A percentile compares a stretch with the other conserved stretches of the same genome.
These are phyloP conservation scores for Tricholoma flavovirens DNA, from an alignment of 768 basidiomycete genomes.

Conservation along the genomic window DNA sequence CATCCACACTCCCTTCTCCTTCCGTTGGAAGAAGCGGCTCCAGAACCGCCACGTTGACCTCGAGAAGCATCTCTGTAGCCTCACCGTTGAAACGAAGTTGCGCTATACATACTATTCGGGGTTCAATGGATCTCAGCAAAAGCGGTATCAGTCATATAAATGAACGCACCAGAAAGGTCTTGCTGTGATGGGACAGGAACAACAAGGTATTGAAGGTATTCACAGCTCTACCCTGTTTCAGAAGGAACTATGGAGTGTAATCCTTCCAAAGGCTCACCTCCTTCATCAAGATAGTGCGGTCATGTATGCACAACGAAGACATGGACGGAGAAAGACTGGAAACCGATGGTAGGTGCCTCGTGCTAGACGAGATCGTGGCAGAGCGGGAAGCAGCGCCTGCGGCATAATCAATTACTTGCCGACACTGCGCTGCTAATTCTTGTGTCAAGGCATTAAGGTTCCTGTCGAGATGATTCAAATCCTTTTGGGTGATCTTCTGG, in stretches of 20 bases:
- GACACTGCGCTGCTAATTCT: constrained; percentile 56
- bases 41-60: constrained; percentile 47
- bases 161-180: constrained; percentile 41
- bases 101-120: constrained; percentile 47
- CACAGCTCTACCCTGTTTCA: constrained; percentile 32
- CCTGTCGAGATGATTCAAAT: constrained; percentile 55
- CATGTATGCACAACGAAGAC: constrained; percentile 39
- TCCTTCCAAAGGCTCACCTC: constrained; percentile 39
- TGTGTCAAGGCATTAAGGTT: constrained; percentile 63
- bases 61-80: constrained; percentile 30
- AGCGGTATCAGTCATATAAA: constrained; percentile 10
- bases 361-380: constrained; percentile 36
- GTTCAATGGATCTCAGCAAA: constrained; percentile 12
- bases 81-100: constrained; percentile 45
- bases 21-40: constrained; percentile 46
- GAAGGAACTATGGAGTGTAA: constrained; percentile 17
- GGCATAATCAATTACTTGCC: constrained; percentile 55
- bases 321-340: constrained; percentile 23
- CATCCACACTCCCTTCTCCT: constrained; percentile 28
- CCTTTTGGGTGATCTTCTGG: constrained; percentile 42
- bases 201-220: constrained; percentile 48
- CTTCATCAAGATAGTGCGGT: constrained; percentile 44
- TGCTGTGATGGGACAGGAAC: constrained; percentile 38
- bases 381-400: constrained; percentile 60
- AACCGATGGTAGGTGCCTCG: constrained; percentile 24